Conservation (phyloP, 139 green algal species). For the Desmodesmus armatus region DNA sequence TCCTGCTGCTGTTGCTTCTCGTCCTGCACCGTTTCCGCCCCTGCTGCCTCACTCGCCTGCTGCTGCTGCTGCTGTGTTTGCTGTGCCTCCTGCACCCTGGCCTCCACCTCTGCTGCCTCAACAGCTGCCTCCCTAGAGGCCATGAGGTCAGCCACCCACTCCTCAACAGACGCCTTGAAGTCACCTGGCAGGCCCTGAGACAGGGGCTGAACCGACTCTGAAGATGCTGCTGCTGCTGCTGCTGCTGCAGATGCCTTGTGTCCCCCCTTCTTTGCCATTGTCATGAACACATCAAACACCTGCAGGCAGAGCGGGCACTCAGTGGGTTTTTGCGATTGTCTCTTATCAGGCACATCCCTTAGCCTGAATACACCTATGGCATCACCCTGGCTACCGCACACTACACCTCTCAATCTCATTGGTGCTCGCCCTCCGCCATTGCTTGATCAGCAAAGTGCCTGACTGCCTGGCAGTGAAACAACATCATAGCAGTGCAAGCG, state of each 20-base stretch:
- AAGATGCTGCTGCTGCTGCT: background rate
- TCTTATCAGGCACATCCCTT: no score
- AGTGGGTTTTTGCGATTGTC: no score
- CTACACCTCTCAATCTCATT: background rate
- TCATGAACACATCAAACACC: conserved; percentile 61
- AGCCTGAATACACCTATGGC: no score
- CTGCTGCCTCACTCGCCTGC: background rate
- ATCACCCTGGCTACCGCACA: no score
- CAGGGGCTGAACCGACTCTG: no score
- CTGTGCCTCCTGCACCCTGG: background rate
- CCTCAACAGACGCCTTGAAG: background rate
- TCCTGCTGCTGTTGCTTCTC: background rate
- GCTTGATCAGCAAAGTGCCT: no score
- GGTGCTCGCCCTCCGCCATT: no score
- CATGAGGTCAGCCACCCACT: conserved; percentile 37
- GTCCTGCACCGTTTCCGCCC: background rate
- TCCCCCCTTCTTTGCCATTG: conserved; percentile 27
- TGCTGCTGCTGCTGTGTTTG: conserved; percentile 21
- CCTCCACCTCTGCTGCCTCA: conserved; percentile 43
- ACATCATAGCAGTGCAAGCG: no score
- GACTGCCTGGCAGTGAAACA: no score
- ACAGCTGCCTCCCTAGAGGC: conserved; percentile 28
- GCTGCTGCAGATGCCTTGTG: no score
- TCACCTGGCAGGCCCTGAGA: conserved; percentile 7
- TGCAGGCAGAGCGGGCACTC: no score